Percentiles rank a stretch among this genome's conserved stretches.
Evolutionary conservation across 768 basidiomycete genomes (phyloP).

Genomic region (Auricularia sp.): DNA sequence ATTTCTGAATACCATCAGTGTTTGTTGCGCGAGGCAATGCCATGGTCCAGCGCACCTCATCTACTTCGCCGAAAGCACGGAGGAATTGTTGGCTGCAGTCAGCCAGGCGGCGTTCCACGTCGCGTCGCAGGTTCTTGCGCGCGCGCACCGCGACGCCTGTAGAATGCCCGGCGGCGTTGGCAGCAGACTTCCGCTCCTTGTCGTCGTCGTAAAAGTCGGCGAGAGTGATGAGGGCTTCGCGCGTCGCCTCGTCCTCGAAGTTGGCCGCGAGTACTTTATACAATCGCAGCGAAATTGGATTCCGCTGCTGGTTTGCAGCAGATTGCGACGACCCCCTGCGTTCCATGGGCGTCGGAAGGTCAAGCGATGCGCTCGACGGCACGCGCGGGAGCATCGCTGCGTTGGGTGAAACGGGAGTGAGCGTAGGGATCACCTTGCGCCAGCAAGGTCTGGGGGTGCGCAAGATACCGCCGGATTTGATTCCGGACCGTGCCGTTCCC

Average conservation of each 20-base stretch:
- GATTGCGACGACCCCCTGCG: not conserved
- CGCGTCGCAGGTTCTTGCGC: slow-evolving; percentile 68
- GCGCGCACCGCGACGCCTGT: slow-evolving; percentile 45
- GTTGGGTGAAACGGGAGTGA: not conserved
- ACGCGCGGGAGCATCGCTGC: not conserved
- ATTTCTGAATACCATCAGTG: slow-evolving; percentile 45
- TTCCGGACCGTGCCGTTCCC: too few relatives aligned
- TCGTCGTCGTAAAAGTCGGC: slow-evolving; percentile 57
- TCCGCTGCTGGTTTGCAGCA: slow-evolving; percentile 10
- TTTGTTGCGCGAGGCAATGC: not conserved
- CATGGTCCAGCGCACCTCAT: slow-evolving; percentile 56
- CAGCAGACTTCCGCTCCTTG: slow-evolving; percentile 2
- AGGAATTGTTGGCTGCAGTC: slow-evolving; percentile 78
- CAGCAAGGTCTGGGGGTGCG: too few relatives aligned
- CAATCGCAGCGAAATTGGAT: slow-evolving; percentile 73
- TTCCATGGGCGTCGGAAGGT: not conserved
- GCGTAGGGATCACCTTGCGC: not conserved
- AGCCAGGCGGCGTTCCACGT: slow-evolving; percentile 75
- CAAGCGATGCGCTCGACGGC: not conserved
- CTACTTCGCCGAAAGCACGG: slow-evolving; percentile 76
- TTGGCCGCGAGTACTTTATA: slow-evolving; percentile 83
- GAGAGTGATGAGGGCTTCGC: slow-evolving; percentile 73
- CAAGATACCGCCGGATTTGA: too few relatives aligned
- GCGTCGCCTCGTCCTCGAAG: slow-evolving; percentile 67
- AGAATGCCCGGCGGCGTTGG: not conserved